Evolutionary conservation across 192 early-diverging fungal genomes (phyloP), one percentile per base, ranked within the genome.

Genomic region (Coemansia sp.): DNA sequence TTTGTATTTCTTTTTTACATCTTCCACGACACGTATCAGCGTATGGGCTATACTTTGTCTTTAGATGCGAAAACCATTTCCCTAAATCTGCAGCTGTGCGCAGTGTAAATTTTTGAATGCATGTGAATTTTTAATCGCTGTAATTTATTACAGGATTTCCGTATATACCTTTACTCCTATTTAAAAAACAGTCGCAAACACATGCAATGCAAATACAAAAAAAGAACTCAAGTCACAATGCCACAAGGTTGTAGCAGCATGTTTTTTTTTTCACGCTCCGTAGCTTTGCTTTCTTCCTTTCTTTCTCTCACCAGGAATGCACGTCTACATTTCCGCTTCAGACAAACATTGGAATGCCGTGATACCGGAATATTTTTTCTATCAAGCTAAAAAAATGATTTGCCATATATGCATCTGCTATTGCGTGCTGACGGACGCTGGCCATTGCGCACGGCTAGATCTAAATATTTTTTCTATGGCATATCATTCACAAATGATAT

Each of bases 361-460:
- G 10, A 38, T 7, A 38, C 36, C n/a, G n/a, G n/a, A n/a, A 38
- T 38, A 38, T 38, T 38, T 38, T 38, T 38, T 38, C 10, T 38
- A 38, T n/a, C 36, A 38, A 38, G 36, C 4, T 38, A n/a, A 38
- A 38, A 8, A 51, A 17, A 51, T 51, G 49, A 51, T 51, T 51
- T 51, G 49, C 49, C 49, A 51, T 51, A 7, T 38, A 7, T 38
- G 36, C 36, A 38, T 4, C 36, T 7, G 10, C 42, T 45, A 45
- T 45, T 45, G 42, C 42, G 42, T 45, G 42, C 42, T 45, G 5
- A 2, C 5, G 2, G 12, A 45, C 12, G 12, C 5, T 45, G 42
- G 42, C 42, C 42, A 45, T 54, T 54, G 29, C 20, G 51, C 51
- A 30, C 51, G 25, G 18, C 51, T n/a, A n/a, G n/a, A n/a, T n/a